Conservation (phyloP, 108 stramenopile species). For the Skeletonema tropicum region DNA sequence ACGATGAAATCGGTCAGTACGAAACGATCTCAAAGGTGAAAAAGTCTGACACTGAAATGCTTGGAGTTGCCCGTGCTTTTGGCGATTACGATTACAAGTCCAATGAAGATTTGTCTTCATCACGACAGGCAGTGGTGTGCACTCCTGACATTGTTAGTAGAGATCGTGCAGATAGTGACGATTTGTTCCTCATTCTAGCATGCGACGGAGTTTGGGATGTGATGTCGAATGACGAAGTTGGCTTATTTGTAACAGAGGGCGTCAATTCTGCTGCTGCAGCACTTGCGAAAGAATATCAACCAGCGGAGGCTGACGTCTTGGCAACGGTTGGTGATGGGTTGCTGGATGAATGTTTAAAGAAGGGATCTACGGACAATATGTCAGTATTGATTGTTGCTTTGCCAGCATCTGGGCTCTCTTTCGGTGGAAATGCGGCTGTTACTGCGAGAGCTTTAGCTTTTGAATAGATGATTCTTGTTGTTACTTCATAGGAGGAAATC, state of each 20-base stretch:
- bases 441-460: conserved; percentile 26
- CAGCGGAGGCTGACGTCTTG: conserved; percentile 36
- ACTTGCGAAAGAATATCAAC: conserved; percentile 20
- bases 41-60: conserved; percentile 44
- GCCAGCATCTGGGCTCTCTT: conserved; percentile 37
- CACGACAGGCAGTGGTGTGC: conserved; percentile 83
- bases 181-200: conserved; percentile 84
- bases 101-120: conserved; percentile 59
- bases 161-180: conserved; percentile 50
- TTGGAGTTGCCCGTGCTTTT: conserved; percentile 88
- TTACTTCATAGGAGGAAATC: background rate
- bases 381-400: conserved; percentile 81
- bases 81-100: conserved; percentile 95
- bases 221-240: conserved; percentile 75
- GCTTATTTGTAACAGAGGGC: conserved; percentile 61
- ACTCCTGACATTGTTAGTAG: conserved; percentile 79
- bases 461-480: conserved; percentile 11
- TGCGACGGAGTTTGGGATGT: conserved; percentile 96
- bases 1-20: conserved; percentile 28
- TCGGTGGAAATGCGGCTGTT: background rate
- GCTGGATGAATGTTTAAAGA: conserved; percentile 65
- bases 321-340: conserved; percentile 78
- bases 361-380: conserved; percentile 87
- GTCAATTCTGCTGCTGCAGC: conserved; percentile 27
- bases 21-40: conserved; percentile 30